phyloP scores from a whole-genome alignment of 768 basidiomycete genomes.

The Royoungia palumana region DNA sequence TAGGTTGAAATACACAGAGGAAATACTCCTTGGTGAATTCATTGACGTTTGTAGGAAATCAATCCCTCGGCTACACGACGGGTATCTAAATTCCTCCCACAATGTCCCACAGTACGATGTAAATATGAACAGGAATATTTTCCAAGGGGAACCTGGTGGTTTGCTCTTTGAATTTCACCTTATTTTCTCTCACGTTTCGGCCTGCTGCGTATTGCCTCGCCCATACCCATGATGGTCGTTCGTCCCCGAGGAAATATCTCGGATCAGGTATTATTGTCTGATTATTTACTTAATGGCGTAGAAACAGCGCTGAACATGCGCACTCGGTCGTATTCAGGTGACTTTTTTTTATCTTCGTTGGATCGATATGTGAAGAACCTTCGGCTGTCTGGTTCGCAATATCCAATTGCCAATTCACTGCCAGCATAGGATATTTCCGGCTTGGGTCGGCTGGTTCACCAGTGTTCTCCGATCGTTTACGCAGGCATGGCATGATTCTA shows the following conservation, averaged over 20 bases:
- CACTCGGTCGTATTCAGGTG: conserved; percentile 9
- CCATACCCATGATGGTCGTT: conserved; percentile 16
- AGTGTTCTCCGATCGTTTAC: conserved; percentile 1
- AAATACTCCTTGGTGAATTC: neutral
- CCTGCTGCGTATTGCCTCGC: conserved; percentile 11
- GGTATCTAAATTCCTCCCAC: conserved; percentile 10
- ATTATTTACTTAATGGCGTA: conserved; percentile 15
- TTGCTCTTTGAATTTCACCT: conserved; percentile 1
- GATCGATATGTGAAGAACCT: conserved; percentile 8
- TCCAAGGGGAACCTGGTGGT: neutral
- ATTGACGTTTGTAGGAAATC: neutral
- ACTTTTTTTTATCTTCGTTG: conserved; percentile 4
- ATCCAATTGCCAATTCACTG: conserved; percentile 11
- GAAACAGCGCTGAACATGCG: conserved; percentile 18
- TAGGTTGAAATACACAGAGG: conserved; percentile 1
- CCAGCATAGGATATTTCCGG: conserved; percentile 1
- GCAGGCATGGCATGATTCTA: neutral
- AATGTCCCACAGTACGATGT: conserved; percentile 12
- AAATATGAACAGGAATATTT: conserved; percentile 6
- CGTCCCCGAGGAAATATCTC: conserved; percentile 7
- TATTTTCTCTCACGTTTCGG: conserved; percentile 20
- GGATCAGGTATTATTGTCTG: conserved; percentile 20
- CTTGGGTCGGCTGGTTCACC: neutral
- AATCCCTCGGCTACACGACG: neutral
- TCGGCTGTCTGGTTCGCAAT: neutral